Percentiles rank a stretch among this genome's conserved stretches.
Conservation (phyloP, 2,329 filamentous ascomycete genomes). For the Nothophaeocryptopus gaeumannii region DNA sequence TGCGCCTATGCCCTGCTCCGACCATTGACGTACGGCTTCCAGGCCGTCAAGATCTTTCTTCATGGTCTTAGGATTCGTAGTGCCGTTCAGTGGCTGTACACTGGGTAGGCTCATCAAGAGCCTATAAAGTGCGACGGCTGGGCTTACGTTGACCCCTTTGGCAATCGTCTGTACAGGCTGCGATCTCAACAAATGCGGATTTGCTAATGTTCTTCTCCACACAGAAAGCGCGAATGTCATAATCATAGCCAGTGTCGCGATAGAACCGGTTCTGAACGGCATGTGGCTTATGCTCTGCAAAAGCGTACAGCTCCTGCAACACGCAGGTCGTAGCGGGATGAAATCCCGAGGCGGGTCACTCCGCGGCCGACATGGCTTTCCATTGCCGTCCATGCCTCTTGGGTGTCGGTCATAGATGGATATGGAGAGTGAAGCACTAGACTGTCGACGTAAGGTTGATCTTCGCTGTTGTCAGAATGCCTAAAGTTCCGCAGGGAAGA, state of each 20-base stretch:
- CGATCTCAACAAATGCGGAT: slow-evolving; percentile 51
- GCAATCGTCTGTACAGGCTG: slow-evolving; percentile 53
- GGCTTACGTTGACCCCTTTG: slow-evolving; percentile 39
- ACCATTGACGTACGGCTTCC: no score
- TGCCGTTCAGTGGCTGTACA: slow-evolving; percentile 56
- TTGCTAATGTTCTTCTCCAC: slow-evolving; percentile 52
- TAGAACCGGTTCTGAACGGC: slow-evolving; percentile 78
- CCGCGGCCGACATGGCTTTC: slow-evolving; percentile 63
- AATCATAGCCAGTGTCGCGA: slow-evolving; percentile 58
- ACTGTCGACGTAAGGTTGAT: slow-evolving; percentile 54
- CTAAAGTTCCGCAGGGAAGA: slow-evolving; percentile 65
- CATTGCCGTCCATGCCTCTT: slow-evolving; percentile 65
- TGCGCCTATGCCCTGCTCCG: no score
- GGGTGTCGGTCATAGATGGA: slow-evolving; percentile 50
- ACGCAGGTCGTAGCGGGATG: slow-evolving; percentile 62
- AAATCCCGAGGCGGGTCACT: slow-evolving; percentile 70
- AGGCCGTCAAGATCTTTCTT: slow-evolving; percentile 47
- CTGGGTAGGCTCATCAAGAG: slow-evolving; percentile 54
- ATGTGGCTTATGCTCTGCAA: slow-evolving; percentile 52
- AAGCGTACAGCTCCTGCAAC: slow-evolving; percentile 53
- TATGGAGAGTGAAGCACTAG: slow-evolving; percentile 60
- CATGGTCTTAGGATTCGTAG: slow-evolving; percentile 53
- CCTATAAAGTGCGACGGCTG: slow-evolving; percentile 53
- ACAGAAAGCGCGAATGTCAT: slow-evolving; percentile 57
- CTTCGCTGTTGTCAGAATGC: slow-evolving; percentile 36